A percentile compares a stretch with the other conserved stretches of the same genome.
These are phyloP conservation scores for Ramaria rubella DNA, from an alignment of 768 basidiomycete species.

Conservation along the genomic window DNA sequence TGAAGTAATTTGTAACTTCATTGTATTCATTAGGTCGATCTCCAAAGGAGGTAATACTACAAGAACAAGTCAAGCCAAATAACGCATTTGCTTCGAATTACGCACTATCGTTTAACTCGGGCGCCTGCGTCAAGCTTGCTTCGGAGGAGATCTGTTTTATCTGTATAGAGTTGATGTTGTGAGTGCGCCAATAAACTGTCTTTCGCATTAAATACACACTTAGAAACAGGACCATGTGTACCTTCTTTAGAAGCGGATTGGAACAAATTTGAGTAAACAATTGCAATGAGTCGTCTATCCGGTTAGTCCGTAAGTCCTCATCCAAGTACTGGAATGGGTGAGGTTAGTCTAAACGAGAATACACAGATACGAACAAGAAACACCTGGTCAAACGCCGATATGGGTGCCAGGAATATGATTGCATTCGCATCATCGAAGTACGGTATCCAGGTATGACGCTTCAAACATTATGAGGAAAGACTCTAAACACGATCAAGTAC, in stretches of 20 bases:
- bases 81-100: constrained; percentile 15
- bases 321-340: constrained; percentile 60
- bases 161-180: constrained; percentile 27
- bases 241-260: constrained; percentile 67
- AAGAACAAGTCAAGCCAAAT: constrained; percentile 2
- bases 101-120: constrained; percentile 72
- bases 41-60: constrained; percentile 71
- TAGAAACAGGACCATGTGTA: constrained; percentile 32
- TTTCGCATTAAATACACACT: constrained; percentile 40
- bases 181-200: not conserved
- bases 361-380: not conserved
- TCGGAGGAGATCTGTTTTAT: constrained; percentile 71
- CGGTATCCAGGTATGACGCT: constrained; percentile 70
- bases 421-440: constrained; percentile 71
- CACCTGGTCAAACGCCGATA: constrained; percentile 76
- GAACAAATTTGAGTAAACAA: constrained; percentile 82
- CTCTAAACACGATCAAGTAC: not conserved
- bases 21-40: constrained; percentile 66
- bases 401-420: constrained; percentile 73
- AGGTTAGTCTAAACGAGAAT: not conserved
- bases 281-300: constrained; percentile 85
- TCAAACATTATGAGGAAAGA: not conserved
- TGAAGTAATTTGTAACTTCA: constrained; percentile 70
- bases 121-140: constrained; percentile 64
- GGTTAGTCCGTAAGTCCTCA: constrained; percentile 78